phyloP scores from a whole-genome alignment of 2,329 filamentous ascomycete species.

The Paecilomyces formosus region DNA sequence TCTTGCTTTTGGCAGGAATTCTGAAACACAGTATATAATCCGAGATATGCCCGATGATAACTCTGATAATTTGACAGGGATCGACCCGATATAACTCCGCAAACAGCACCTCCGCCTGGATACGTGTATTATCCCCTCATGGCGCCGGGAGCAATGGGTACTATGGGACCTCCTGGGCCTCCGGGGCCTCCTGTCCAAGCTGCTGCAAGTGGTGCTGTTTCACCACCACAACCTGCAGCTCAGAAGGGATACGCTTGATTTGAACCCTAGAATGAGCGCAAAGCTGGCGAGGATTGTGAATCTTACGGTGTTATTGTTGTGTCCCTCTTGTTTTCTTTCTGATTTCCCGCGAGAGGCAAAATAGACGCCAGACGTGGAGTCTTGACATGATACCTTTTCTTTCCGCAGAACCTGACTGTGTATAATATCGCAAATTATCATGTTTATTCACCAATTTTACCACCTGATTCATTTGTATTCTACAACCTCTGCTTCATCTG shows the following conservation, averaged over 20 bases:
- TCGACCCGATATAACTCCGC: slow-evolving; percentile 30
- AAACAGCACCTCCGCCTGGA: slow-evolving; percentile 24
- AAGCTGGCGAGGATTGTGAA: background rate
- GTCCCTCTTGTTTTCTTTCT: background rate
- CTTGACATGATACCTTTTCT: background rate
- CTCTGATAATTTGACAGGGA: slow-evolving; percentile 13
- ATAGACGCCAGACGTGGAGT: background rate
- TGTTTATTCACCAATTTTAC: too few relatives aligned
- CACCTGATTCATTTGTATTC: too few relatives aligned
- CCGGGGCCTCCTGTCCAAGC: background rate
- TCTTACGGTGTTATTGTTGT: background rate
- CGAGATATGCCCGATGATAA: background rate
- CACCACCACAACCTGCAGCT: background rate
- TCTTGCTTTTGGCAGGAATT: background rate
- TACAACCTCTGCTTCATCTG: too few relatives aligned
- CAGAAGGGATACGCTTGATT: background rate
- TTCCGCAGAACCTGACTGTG: background rate
- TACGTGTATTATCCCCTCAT: background rate
- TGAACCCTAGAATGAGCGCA: background rate
- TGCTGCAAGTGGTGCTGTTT: background rate
- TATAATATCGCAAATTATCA: too few relatives aligned
- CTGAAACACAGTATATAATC: background rate
- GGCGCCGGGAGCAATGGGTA: background rate
- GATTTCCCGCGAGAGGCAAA: background rate
- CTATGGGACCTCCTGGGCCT: background rate